Evolutionary conservation across 176 grass and related monocot genomes (phyloP).

Genomic region (Dendrocalamus sinicus): DNA sequence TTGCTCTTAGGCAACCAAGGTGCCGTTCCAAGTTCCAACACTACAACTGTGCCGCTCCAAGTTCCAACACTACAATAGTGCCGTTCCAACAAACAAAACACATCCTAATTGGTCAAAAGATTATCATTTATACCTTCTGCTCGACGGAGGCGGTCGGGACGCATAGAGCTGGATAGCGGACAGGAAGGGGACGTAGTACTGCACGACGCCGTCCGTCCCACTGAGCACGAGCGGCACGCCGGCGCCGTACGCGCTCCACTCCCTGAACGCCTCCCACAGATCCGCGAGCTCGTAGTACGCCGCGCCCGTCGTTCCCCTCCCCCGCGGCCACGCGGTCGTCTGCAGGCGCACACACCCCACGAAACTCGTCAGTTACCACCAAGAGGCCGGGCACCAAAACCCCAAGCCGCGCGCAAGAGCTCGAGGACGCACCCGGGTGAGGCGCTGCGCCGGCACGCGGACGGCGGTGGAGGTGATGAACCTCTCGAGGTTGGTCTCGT

Average conservation of each 20-base stretch:
- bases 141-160: constrained; percentile 31
- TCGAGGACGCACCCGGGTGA: constrained; percentile 47
- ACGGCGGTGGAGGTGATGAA: constrained; percentile 69
- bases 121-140: constrained; percentile 37
- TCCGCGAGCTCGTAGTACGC: constrained; percentile 69
- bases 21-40: background rate
- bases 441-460: constrained; percentile 52
- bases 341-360: constrained; percentile 21
- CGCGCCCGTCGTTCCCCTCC: constrained; percentile 18
- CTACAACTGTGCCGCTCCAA: background rate
- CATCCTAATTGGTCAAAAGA: background rate
- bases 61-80: background rate
- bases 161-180: constrained; percentile 79
- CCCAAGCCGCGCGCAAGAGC: background rate
- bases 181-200: constrained; percentile 83
- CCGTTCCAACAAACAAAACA: background rate
- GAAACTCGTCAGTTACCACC: background rate
- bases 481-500: constrained; percentile 59
- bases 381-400: too few species aligned
- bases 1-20: background rate
- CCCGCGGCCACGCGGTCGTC: constrained; percentile 22
- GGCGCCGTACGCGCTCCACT: constrained; percentile 87
- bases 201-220: constrained; percentile 68
- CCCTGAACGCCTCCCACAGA: constrained; percentile 83
- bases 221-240: constrained; percentile 73